phyloP scores from a whole-genome alignment of 108 stramenopile species.

The Cyclotella choctawhatcheeana region DNA sequence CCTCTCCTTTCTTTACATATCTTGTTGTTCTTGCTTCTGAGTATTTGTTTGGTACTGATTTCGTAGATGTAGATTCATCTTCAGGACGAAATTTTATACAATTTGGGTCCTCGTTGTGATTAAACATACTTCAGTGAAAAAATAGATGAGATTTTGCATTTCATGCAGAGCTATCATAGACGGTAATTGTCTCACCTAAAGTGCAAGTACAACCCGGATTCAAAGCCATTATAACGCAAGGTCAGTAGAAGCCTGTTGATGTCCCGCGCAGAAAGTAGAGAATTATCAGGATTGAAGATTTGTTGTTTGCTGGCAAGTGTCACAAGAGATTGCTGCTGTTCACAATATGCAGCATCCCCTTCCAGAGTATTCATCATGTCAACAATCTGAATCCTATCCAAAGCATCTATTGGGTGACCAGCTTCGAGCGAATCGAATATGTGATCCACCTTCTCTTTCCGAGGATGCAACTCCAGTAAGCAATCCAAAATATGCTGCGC shows the following conservation, averaged over 20 bases:
- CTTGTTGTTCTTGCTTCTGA: constrained; percentile 85
- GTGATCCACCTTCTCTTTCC: constrained; percentile 61
- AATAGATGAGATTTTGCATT: too few relatives aligned
- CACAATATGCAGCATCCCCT: constrained; percentile 25
- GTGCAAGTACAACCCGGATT: constrained; percentile 77
- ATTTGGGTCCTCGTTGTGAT: constrained; percentile 78
- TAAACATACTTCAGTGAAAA: too few relatives aligned
- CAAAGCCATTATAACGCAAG: constrained; percentile 84
- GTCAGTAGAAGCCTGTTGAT: constrained; percentile 66
- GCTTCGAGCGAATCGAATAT: constrained; percentile 12
- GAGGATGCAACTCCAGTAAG: constrained; percentile 78
- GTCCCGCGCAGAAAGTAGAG: constrained; percentile 46
- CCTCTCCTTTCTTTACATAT: constrained; percentile 63
- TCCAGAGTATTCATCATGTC: constrained; percentile 58
- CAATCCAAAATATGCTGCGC: constrained; percentile 52
- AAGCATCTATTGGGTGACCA: constrained; percentile 23
- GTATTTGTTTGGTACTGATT: constrained; percentile 32
- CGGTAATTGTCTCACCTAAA: too few relatives aligned
- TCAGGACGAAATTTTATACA: constrained; percentile 75
- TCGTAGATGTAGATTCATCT: constrained; percentile 1
- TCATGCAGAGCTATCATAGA: too few relatives aligned
- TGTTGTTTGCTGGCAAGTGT: constrained; percentile 35
- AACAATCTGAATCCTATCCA: constrained; percentile 54
- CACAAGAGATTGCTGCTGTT: constrained; percentile 40
- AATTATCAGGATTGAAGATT: constrained; percentile 53